Evolutionary conservation across 768 basidiomycete species (phyloP).

Genomic region (Mycena maculata): DNA sequence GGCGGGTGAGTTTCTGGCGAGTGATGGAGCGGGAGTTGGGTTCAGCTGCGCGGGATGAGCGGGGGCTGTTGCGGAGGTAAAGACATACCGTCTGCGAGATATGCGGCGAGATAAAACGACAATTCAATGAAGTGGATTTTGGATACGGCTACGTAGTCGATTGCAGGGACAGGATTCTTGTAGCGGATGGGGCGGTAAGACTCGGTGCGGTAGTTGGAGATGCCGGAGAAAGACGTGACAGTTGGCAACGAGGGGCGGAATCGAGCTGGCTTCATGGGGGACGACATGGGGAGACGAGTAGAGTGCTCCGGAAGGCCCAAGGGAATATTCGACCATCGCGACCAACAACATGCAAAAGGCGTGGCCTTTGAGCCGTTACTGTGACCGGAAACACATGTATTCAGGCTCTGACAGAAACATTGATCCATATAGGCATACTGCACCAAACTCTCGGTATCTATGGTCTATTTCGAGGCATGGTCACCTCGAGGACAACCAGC

Average conservation of each 20-base stretch:
- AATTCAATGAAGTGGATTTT: conserved; percentile 80
- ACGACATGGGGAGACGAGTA: too few species aligned
- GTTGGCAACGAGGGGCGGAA: conserved; percentile 74
- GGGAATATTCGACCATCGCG: too few species aligned
- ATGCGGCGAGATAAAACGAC: conserved; percentile 74
- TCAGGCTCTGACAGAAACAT: too few species aligned
- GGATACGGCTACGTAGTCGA: conserved; percentile 74
- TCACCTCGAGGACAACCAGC: too few species aligned
- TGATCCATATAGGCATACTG: too few species aligned
- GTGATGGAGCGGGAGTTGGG: conserved; percentile 85
- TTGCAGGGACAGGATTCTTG: conserved; percentile 62
- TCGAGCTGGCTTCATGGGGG: too few species aligned
- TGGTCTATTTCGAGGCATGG: too few species aligned
- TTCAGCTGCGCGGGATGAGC: conserved; percentile 59
- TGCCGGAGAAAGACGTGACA: conserved; percentile 87
- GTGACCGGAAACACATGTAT: too few species aligned
- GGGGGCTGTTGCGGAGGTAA: neutral
- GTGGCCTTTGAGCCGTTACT: too few species aligned
- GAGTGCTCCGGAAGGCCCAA: too few species aligned
- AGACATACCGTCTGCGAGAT: conserved; percentile 78
- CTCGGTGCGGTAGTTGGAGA: conserved; percentile 90
- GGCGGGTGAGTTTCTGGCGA: conserved; percentile 90
- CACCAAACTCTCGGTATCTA: too few species aligned
- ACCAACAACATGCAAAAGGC: too few species aligned
- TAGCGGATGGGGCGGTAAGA: conserved; percentile 76